These are phyloP conservation scores for Rhodotorula kratochvilovae DNA, from an alignment of 768 basidiomycete genomes.

Conservation along the genomic window DNA sequence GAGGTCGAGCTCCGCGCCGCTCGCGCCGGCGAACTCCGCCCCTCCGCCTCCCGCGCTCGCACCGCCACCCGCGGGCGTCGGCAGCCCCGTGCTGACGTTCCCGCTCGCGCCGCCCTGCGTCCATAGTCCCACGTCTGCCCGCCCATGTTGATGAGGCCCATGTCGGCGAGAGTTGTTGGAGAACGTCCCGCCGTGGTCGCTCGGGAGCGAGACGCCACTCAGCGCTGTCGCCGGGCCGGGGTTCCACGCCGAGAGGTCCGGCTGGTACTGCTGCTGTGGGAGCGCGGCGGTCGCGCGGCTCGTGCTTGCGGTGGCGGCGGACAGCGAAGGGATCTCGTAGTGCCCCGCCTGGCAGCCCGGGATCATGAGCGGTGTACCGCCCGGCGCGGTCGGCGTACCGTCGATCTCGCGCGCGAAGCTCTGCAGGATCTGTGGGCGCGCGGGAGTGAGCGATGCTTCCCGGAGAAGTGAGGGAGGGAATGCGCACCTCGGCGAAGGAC, in stretches of 20 bases:
- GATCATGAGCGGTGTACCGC: background rate
- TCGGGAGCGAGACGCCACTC: background rate
- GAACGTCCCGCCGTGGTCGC: background rate
- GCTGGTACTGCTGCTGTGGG: background rate
- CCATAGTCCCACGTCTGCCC: constrained; percentile 15
- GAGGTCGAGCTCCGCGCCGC: background rate
- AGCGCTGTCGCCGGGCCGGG: background rate
- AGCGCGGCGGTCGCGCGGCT: background rate
- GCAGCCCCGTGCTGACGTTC: background rate
- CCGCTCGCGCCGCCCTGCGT: background rate
- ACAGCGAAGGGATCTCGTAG: background rate
- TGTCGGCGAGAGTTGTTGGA: background rate
- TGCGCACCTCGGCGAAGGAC: constrained; percentile 26
- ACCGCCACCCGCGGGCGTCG: background rate
- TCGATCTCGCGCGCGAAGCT: background rate
- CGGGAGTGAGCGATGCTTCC: too few species aligned
- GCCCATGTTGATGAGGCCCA: constrained; percentile 1
- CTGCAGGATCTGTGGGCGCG: background rate
- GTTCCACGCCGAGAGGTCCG: background rate
- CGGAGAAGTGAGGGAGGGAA: too few species aligned
- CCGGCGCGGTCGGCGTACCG: too few species aligned
- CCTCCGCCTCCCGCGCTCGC: too few species aligned
- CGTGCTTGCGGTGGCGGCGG: background rate
- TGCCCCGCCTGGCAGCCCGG: background rate
- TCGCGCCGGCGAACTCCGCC: background rate